Base-by-base conservation (phyloP, 805 yeast species). In the Ogataea trehaloabstinens region DNA sequence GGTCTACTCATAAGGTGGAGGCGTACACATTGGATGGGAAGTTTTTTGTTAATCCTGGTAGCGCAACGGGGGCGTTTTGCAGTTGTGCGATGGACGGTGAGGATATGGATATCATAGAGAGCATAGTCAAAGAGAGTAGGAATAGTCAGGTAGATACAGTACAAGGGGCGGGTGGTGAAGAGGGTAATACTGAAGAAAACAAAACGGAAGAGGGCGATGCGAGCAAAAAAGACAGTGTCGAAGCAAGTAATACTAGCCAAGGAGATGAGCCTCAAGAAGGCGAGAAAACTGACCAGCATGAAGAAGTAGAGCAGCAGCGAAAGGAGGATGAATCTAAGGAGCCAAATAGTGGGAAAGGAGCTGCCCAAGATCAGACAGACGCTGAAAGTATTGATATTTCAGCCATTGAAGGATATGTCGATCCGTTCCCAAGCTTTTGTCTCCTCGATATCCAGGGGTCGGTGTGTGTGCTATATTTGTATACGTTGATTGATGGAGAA, bases 11-110 rank as follows among this genome's bases (percentile, higher is more conserved):
- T 58, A 78, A 80, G 48, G 95, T 88, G 4, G 98, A 91, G 56
- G 96, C 97, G 0, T 91, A 89, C 55, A 85, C 93, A 7, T 66
- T 90, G 41, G 98, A 89, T 48, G 95, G 95, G 17, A 87, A 86
- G 62, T 87, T 90, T 60, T 93, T 93, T 55, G 74, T 93, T n/a
- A 91, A 87, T 59, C 98, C 99, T 0, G 99, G 99, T 0, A 84
- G 95, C 56, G 95, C 95, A 29, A 90, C 97, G 0, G 99, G 99
- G 19, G 96, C 97, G 0, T 78, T 74, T 48, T 73, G 74, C 30
- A 74, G 85, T 22, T 82, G 80, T 53, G 78, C 80, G 64, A 80
- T 80, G 41, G 71, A 68, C 5, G 73, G 70, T 2, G 78, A 74
- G 15, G 81, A 73, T 3, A 70, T 72, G 3, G 70, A 58, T 4